phyloP scores from a whole-genome alignment of 352 stramenopile genomes.

The Phytophthora constricta region DNA sequence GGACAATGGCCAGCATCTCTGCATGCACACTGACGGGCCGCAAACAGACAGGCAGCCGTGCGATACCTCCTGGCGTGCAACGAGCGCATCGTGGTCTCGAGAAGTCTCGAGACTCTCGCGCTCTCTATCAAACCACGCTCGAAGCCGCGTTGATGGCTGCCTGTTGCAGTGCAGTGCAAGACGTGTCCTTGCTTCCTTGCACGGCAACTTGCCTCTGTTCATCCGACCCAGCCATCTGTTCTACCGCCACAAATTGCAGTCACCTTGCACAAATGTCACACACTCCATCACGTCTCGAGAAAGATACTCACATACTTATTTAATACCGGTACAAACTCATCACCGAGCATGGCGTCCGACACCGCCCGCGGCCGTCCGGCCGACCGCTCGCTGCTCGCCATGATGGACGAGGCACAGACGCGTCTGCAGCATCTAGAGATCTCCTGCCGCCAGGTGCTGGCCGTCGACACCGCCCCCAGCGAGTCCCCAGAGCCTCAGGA shows the following conservation, averaged over 20 bases:
- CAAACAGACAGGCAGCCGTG: neutral
- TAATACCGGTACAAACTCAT: too few relatives aligned
- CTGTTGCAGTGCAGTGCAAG: too few relatives aligned
- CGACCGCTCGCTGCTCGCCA: slow-evolving; percentile 60
- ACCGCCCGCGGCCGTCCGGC: neutral
- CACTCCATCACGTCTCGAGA: too few relatives aligned
- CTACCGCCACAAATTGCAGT: neutral
- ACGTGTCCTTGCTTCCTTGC: too few relatives aligned
- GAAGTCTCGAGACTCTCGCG: too few relatives aligned
- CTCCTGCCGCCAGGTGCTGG: slow-evolving; percentile 52
- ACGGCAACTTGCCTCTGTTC: too few relatives aligned
- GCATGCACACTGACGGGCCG: neutral
- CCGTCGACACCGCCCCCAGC: slow-evolving; percentile 2
- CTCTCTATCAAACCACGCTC: too few relatives aligned
- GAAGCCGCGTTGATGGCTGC: too few relatives aligned
- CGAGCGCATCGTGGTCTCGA: neutral
- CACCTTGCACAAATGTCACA: too few relatives aligned
- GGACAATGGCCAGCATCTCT: neutral
- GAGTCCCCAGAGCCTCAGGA: slow-evolving; percentile 5
- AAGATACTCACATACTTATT: too few relatives aligned
- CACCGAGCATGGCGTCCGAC: neutral
- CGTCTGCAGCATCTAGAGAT: slow-evolving; percentile 64
- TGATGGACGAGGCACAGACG: slow-evolving; percentile 52
- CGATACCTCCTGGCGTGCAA: neutral
- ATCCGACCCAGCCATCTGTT: neutral